A percentile compares a stretch with the other conserved stretches of the same genome.
phyloP scores from a whole-genome alignment of 2,329 filamentous ascomycete species.

The Calonectria fujianensis region DNA sequence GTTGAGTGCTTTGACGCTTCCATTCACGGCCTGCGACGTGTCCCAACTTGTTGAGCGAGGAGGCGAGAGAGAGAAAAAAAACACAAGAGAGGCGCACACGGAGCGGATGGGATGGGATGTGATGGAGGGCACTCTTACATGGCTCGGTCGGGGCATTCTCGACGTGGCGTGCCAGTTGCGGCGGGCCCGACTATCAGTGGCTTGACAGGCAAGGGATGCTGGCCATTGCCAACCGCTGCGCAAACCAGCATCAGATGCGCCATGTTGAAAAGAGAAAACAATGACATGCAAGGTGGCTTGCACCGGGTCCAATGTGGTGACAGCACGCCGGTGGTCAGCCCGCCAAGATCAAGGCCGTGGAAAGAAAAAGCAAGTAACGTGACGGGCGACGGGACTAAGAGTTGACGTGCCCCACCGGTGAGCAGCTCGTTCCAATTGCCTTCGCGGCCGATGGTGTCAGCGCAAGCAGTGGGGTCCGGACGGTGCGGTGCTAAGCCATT shows the following conservation, averaged over 20 bases:
- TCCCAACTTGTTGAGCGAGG: neutral
- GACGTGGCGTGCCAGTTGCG: constrained; percentile 9
- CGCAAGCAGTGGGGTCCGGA: constrained; percentile 10
- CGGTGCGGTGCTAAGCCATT: neutral
- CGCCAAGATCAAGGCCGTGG: neutral
- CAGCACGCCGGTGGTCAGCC: neutral
- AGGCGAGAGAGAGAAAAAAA: neutral
- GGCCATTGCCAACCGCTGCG: neutral
- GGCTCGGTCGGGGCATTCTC: constrained; percentile 2
- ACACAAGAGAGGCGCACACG: neutral
- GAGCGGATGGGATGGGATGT: neutral
- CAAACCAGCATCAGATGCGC: constrained; percentile 4
- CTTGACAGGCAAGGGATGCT: constrained; percentile 15
- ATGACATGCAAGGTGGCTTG: constrained; percentile 17
- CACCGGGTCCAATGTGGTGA: neutral
- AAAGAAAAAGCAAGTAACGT: constrained; percentile 22
- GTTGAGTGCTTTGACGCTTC: neutral
- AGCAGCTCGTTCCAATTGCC: constrained; percentile 14
- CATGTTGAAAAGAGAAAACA: constrained; percentile 26
- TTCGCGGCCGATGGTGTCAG: constrained; percentile 11
- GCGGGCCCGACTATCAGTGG: neutral
- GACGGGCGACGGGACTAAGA: constrained; percentile 7
- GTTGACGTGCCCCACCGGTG: constrained; percentile 21
- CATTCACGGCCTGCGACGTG: constrained; percentile 1
- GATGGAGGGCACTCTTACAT: constrained; percentile 12